A percentile compares a stretch with the other conserved stretches of the same genome.
Conservation (phyloP, 495 filamentous ascomycete genomes). For the Penicillium paradoxum region DNA sequence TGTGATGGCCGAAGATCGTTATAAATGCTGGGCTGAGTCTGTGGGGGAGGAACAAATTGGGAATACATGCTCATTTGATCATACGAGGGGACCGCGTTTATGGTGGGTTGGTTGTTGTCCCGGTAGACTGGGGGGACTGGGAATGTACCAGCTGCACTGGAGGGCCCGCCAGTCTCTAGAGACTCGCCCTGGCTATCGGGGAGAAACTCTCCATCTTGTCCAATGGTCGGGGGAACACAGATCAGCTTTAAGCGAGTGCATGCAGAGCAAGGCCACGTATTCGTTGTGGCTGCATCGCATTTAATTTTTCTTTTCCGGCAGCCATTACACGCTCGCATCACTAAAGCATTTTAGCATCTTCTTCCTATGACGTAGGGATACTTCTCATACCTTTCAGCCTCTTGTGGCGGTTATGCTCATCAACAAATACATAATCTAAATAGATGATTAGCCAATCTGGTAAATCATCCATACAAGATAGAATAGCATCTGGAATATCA, state of each 20-base stretch:
- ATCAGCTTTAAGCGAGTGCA: constrained; percentile 89
- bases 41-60: constrained; percentile 32
- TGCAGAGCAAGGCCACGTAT: constrained; percentile 95
- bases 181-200: constrained; percentile 34
- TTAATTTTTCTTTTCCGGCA: constrained; percentile 82
- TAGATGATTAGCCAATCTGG: neutral
- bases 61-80: constrained; percentile 35
- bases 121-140: constrained; percentile 26
- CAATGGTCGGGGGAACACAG: constrained; percentile 86
- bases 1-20: constrained; percentile 64
- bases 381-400: constrained; percentile 75
- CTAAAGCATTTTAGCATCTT: constrained; percentile 40
- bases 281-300: constrained; percentile 96
- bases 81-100: constrained; percentile 29
- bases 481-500: neutral
- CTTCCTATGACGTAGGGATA: neutral
- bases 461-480: too few species aligned
- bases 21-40: constrained; percentile 71
- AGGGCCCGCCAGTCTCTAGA: constrained; percentile 17
- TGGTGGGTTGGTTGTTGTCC: constrained; percentile 21
- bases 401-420: constrained; percentile 98
- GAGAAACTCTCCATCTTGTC: constrained; percentile 71
- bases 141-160: constrained; percentile 26
- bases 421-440: constrained; percentile 97
- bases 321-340: constrained; percentile 98